Conservation (phyloP, 1,284 basidiomycete species). For the Fomitopsis schrenkii region DNA sequence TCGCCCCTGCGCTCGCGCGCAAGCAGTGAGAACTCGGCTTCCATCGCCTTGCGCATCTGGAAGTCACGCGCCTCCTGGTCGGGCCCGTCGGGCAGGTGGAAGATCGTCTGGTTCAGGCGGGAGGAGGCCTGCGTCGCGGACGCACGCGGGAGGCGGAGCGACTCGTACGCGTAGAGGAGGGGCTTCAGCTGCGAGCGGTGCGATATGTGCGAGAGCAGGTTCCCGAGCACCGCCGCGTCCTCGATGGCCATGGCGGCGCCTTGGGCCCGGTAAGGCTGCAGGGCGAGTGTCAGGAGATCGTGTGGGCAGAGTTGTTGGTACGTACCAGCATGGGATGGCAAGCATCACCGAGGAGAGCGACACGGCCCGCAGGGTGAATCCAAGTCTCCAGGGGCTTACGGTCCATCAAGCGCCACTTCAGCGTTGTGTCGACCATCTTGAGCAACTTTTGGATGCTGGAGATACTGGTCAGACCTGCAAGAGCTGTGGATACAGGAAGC, state of each 20-base stretch:
- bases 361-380: slow-evolving; percentile 34
- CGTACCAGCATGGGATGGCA: slow-evolving; percentile 59
- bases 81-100: slow-evolving; percentile 52
- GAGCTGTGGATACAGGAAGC: neutral
- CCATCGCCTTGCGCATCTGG: slow-evolving; percentile 51
- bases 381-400: slow-evolving; percentile 36
- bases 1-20: slow-evolving; percentile 8
- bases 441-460: slow-evolving; percentile 36
- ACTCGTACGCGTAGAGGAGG: slow-evolving; percentile 50
- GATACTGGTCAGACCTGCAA: neutral
- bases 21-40: slow-evolving; percentile 26
- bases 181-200: slow-evolving; percentile 36
- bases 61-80: slow-evolving; percentile 47
- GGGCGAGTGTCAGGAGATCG: neutral
- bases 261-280: slow-evolving; percentile 63
- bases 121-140: slow-evolving; percentile 44
- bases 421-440: slow-evolving; percentile 33
- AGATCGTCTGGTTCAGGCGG: slow-evolving; percentile 47
- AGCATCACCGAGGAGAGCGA: slow-evolving; percentile 39
- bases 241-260: slow-evolving; percentile 69
- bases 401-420: slow-evolving; percentile 44
- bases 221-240: slow-evolving; percentile 60
- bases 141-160: slow-evolving; percentile 43
- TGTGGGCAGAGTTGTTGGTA: slow-evolving; percentile 12
- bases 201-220: slow-evolving; percentile 47